Evolutionary conservation across 2,329 filamentous ascomycete species (phyloP).

Genomic region (Botryotinia calthae): DNA sequence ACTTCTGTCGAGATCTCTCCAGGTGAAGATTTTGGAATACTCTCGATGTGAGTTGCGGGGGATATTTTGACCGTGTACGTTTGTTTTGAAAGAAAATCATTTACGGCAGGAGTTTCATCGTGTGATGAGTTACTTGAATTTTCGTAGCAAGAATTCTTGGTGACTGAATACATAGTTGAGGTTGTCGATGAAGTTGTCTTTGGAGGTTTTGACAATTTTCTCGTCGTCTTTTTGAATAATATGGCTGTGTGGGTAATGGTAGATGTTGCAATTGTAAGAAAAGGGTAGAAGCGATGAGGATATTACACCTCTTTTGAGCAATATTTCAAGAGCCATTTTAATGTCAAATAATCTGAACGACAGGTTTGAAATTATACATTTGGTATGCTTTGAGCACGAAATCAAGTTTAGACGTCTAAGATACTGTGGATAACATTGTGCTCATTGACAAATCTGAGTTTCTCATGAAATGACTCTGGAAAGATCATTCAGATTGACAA

Average conservation of each 20-base stretch:
- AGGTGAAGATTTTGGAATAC: not conserved
- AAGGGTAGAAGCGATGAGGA: not conserved
- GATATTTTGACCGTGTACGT: not conserved
- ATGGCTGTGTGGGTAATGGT: not conserved
- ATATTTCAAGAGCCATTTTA: not conserved
- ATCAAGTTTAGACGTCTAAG: not conserved
- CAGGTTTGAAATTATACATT: too few species aligned
- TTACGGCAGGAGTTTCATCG: rapidly evolving
- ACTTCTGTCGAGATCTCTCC: not conserved
- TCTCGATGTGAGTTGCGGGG: not conserved
- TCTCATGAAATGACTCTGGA: not conserved
- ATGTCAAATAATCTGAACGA: not conserved
- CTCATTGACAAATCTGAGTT: not conserved
- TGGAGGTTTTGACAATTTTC: not conserved
- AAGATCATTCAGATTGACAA: not conserved
- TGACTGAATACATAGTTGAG: not conserved
- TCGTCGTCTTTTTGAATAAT: not conserved
- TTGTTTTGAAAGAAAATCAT: not conserved
- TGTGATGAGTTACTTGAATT: not conserved
- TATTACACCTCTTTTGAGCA: not conserved
- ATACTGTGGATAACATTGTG: too few species aligned
- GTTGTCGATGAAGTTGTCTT: not conserved
- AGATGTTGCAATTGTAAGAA: too few species aligned
- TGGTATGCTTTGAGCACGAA: not conserved
- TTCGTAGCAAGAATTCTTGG: not conserved